Evolutionary conservation across 192 early-diverging fungal genomes (phyloP).

Genomic region (Gryganskiella cystojenkinii): DNA sequence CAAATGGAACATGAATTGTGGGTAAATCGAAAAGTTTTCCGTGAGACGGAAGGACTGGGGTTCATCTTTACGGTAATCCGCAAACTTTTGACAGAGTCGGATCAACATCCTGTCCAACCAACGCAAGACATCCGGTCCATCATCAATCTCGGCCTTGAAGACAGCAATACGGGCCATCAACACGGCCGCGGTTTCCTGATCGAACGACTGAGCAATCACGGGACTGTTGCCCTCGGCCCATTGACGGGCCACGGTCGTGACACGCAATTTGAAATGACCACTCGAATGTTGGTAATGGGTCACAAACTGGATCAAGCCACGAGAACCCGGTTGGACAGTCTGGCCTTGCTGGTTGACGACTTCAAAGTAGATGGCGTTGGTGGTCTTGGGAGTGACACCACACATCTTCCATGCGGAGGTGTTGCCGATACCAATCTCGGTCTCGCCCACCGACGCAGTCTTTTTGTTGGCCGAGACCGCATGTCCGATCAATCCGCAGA

Average conservation of each 20-base stretch:
- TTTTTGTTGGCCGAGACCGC: conserved; percentile 93
- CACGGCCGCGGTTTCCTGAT: conserved; percentile 98
- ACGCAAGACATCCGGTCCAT: conserved; percentile 95
- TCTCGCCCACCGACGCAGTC: conserved; percentile 91
- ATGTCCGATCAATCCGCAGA: conserved; percentile 98
- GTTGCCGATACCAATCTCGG: conserved; percentile 97
- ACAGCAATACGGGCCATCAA: conserved; percentile 97
- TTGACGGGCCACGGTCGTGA: conserved; percentile 94
- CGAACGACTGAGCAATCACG: conserved; percentile 91
- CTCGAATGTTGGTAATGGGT: conserved; percentile 97
- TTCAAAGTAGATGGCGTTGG: conserved; percentile 95
- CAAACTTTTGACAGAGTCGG: conserved; percentile 97
- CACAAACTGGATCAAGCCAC: conserved; percentile 94
- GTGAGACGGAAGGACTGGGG: conserved; percentile 89
- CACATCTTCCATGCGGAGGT: conserved; percentile 98
- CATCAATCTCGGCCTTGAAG: conserved; percentile 97
- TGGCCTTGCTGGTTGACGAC: conserved; percentile 90
- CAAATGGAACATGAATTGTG: conserved; percentile 99
- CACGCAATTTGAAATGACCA: conserved; percentile 90
- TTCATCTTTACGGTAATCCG: conserved; percentile 96
- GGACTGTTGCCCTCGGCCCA: conserved; percentile 84
- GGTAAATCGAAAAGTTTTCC: conserved; percentile 97
- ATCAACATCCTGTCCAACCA: conserved; percentile 99
- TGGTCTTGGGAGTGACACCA: conserved; percentile 85
- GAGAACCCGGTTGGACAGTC: conserved; percentile 81